Base-by-base conservation (phyloP, 306 rosid species). In the Ormosia emarginata region DNA sequence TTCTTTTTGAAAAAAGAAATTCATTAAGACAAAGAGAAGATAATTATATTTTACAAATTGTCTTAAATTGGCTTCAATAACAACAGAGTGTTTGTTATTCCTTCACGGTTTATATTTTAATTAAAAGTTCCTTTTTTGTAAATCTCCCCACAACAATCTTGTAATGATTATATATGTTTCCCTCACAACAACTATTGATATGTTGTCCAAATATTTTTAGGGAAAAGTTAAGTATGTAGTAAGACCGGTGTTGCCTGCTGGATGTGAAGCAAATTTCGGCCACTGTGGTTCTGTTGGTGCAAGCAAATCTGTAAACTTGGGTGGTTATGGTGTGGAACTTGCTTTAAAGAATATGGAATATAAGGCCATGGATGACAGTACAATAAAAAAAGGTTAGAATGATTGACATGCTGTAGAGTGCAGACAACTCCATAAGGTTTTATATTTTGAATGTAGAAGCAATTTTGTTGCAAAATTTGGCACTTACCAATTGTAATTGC, bases 291-390 rank as follows among this genome's bases (percentile, higher is more conserved):
- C 92, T 74, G 86, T 93, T 87, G 99, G 99, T 71, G 87, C 94
- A 64, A 85, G 88, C 53, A 87, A 84, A 82, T 79, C 97, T 7
- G 81, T 96, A 76, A 93, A 96, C 88, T 89, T 96, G 90, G 99
- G 99, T 79, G 98, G 99, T 77, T 96, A 92, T 81, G 99, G 99
- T 3, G 98, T 96, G 49, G 98, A 93, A 85, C 98, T 96, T 85
- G 98, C 93, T 68, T 85, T 96, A 75, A 96, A 96, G 97, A 96
- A 96, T 77, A 93, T 96, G 99, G 99, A 96, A 82, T 93, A 96
- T 65, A 96, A 93, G 85, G 97, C 99, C 78, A 92, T 95, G 92
- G 97, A 96, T 74, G 98, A 96, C 79, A 90, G 97, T 81, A 63
- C 88, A 7, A 77, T 93, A 68, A 93, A 88, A 89, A 93, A 95